These are phyloP conservation scores for Viola pubescens DNA, from an alignment of 441 rosid species.

Conservation along the genomic window DNA sequence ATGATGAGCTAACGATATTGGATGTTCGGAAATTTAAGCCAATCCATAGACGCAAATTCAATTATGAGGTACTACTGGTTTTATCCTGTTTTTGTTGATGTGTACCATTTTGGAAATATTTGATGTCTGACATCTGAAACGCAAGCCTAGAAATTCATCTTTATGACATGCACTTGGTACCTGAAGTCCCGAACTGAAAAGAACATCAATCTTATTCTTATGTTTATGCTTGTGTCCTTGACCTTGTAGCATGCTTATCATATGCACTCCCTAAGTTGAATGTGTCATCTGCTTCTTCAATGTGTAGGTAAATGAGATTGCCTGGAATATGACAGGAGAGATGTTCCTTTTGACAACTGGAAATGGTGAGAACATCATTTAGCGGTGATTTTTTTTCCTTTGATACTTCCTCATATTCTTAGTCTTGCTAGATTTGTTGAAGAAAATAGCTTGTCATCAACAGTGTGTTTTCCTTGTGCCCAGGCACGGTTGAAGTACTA, in stretches of 20 bases:
- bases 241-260: no score
- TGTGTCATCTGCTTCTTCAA: not conserved
- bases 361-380: constrained; percentile 47
- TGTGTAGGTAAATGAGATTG: constrained; percentile 84
- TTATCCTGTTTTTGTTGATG: not conserved
- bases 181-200: no score
- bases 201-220: no score
- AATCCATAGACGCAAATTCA: constrained; percentile 74
- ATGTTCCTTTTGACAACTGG: constrained; percentile 92
- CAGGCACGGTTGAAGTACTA: constrained; percentile 93
- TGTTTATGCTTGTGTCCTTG: no score
- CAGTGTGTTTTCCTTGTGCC: constrained; percentile 11
- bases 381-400: not conserved
- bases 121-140: not conserved
- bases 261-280: not conserved
- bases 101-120: not conserved
- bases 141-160: no score
- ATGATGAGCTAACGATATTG: constrained; percentile 85
- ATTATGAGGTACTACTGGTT: constrained; percentile 57
- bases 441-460: not conserved
- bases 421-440: not conserved
- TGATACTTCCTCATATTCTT: not conserved
- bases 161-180: no score
- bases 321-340: constrained; percentile 95
- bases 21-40: constrained; percentile 97